Evolutionary conservation across 352 stramenopile genomes (phyloP).

Genomic region (Phytophthora chlamydospora): DNA sequence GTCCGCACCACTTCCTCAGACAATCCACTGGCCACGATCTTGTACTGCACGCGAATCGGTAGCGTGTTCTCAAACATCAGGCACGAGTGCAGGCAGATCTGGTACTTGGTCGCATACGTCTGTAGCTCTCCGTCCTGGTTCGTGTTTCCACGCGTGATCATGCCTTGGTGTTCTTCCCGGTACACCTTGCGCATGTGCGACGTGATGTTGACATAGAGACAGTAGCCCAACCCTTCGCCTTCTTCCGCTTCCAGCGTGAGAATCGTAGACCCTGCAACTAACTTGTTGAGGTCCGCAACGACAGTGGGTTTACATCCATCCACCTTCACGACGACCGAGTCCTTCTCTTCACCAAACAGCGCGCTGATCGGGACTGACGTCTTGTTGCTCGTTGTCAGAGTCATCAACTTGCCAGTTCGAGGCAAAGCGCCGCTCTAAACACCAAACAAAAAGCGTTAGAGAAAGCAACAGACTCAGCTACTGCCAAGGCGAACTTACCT

Average conservation of each 20-base stretch:
- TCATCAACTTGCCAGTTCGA: conserved; percentile 50
- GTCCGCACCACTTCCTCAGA: conserved; percentile 47
- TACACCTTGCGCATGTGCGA: conserved; percentile 89
- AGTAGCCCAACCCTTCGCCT: conserved; percentile 65
- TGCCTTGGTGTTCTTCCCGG: conserved; percentile 83
- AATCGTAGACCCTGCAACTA: conserved; percentile 69
- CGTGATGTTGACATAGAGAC: conserved; percentile 84
- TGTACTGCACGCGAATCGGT: conserved; percentile 86
- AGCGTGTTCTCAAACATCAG: conserved; percentile 90
- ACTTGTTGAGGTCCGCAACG: conserved; percentile 70
- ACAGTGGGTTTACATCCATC: conserved; percentile 85
- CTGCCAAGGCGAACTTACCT: conserved; percentile 39
- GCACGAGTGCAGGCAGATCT: conserved; percentile 85
- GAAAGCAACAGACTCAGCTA: neutral
- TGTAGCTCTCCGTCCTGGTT: conserved; percentile 60
- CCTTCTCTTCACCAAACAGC: conserved; percentile 78
- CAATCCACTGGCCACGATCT: conserved; percentile 49
- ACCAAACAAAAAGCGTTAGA: neutral
- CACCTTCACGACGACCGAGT: conserved; percentile 87
- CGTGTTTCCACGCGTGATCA: conserved; percentile 65
- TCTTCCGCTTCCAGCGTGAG: conserved; percentile 76
- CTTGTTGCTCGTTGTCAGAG: conserved; percentile 74
- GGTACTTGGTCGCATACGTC: conserved; percentile 88
- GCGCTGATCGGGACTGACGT: conserved; percentile 84
- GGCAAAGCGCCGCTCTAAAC: conserved; percentile 46